These are phyloP conservation scores for Pseudogymnoascus sp. DNA, from an alignment of 2,329 filamentous ascomycete species.

Conservation along the genomic window DNA sequence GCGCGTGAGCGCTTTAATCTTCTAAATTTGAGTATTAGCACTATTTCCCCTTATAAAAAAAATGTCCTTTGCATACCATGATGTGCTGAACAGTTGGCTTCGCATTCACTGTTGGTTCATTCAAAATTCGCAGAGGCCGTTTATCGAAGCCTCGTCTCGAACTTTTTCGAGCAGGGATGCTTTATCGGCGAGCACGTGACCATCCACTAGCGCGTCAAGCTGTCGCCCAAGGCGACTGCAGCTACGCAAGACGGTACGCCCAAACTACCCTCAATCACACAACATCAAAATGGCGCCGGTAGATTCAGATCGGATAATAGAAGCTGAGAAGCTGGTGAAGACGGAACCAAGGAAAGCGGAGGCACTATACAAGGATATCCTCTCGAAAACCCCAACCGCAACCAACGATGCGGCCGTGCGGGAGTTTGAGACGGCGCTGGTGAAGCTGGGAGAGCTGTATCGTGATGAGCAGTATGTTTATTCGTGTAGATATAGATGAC, in stretches of 20 bases:
- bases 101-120: slow-evolving; percentile 6
- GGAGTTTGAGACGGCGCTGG: slow-evolving; percentile 84
- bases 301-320: slow-evolving; percentile 64
- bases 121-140: neutral
- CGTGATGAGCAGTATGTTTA: slow-evolving; percentile 70
- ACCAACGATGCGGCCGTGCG: slow-evolving; percentile 77
- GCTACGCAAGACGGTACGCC: slow-evolving; percentile 18
- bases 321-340: slow-evolving; percentile 80
- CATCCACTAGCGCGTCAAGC: slow-evolving; percentile 9
- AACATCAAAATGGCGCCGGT: slow-evolving; percentile 45
- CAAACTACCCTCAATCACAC: slow-evolving; percentile 14
- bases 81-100: slow-evolving; percentile 18
- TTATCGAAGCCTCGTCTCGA: slow-evolving; percentile 9
- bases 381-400: slow-evolving; percentile 74
- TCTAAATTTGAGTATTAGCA: slow-evolving; percentile 30
- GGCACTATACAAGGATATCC: slow-evolving; percentile 79
- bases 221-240: slow-evolving; percentile 11
- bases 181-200: neutral
- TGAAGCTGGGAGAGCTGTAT: slow-evolving; percentile 87
- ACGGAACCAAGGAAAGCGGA: slow-evolving; percentile 78
- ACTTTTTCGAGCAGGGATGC: slow-evolving; percentile 13
- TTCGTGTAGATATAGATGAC: neutral
- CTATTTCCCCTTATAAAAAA: neutral
- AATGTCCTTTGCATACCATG: slow-evolving; percentile 21
- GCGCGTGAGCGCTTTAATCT: slow-evolving; percentile 61